Evolutionary conservation across 1,284 basidiomycete genomes (phyloP).

Genomic region (Amanita bisporigera): DNA sequence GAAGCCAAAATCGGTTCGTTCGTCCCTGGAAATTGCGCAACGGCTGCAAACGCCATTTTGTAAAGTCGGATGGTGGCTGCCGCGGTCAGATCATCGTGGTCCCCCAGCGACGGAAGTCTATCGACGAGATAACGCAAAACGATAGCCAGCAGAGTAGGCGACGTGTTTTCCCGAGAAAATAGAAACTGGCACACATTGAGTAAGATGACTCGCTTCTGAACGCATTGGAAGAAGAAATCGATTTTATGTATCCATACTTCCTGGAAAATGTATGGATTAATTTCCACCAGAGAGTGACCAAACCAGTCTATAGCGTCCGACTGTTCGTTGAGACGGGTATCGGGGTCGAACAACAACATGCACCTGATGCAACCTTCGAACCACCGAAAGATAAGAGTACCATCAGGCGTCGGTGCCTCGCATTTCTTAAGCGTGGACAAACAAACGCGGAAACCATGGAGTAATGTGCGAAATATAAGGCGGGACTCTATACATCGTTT

Average conservation of each 20-base stretch:
- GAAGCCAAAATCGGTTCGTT: constrained; percentile 95
- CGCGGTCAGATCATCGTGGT: constrained; percentile 82
- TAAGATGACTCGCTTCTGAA: constrained; percentile 79
- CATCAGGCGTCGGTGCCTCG: constrained; percentile 82
- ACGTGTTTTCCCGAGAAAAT: constrained; percentile 85
- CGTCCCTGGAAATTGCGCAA: constrained; percentile 75
- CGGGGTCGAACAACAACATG: constrained; percentile 86
- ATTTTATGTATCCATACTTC: constrained; percentile 95
- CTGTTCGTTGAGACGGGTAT: constrained; percentile 72
- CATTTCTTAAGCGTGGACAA: constrained; percentile 82
- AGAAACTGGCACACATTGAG: constrained; percentile 89
- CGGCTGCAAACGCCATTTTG: constrained; percentile 96
- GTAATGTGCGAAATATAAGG: constrained; percentile 85
- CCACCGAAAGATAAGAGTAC: constrained; percentile 85
- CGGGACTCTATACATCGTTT: constrained; percentile 68
- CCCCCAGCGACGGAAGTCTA: constrained; percentile 84
- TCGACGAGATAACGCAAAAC: constrained; percentile 89
- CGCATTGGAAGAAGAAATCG: constrained; percentile 84
- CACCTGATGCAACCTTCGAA: constrained; percentile 88
- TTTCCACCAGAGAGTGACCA: constrained; percentile 76
- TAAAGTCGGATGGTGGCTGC: constrained; percentile 89
- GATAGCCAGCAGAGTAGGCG: constrained; percentile 92
- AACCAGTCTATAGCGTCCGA: constrained; percentile 92
- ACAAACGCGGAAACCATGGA: constrained; percentile 90
- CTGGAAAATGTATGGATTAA: constrained; percentile 91